A percentile compares a stretch with the other conserved stretches of the same genome.
These are phyloP conservation scores for Metarhizium humberi DNA, from an alignment of 2,329 filamentous ascomycete species.

Conservation along the genomic window DNA sequence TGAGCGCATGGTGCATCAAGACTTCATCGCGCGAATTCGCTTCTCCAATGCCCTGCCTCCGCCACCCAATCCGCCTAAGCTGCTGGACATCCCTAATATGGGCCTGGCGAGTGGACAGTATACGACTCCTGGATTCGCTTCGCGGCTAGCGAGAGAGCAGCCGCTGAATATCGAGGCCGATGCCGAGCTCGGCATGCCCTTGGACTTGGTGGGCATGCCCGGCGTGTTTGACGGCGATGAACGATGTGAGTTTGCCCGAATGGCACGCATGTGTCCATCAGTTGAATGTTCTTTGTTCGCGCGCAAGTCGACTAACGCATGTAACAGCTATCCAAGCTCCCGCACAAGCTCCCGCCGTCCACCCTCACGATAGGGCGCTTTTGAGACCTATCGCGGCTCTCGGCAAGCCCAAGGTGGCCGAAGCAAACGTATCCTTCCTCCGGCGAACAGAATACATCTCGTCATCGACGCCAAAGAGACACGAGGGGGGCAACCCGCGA, in stretches of 20 bases:
- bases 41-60: conserved; percentile 95
- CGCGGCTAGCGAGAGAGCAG: conserved; percentile 80
- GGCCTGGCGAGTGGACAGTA: conserved; percentile 82
- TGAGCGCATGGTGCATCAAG: conserved; percentile 69
- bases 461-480: conserved; percentile 42
- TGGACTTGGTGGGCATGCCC: conserved; percentile 90
- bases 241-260: conserved; percentile 53
- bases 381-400: conserved; percentile 76
- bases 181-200: conserved; percentile 94
- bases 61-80: conserved; percentile 88
- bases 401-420: conserved; percentile 70
- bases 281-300: background rate
- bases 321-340: conserved; percentile 69
- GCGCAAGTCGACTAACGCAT: conserved; percentile 5
- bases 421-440: conserved; percentile 81
- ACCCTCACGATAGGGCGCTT: conserved; percentile 76
- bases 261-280: background rate
- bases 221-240: conserved; percentile 94
- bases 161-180: conserved; percentile 94
- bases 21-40: conserved; percentile 92
- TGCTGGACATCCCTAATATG: conserved; percentile 92
- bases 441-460: conserved; percentile 95
- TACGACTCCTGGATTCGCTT: conserved; percentile 82
- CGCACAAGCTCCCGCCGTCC: conserved; percentile 58
- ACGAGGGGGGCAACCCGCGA: conserved; percentile 33